Percentiles rank a stretch among this genome's conserved stretches.
phyloP scores from a whole-genome alignment of 2,329 filamentous ascomycete genomes.

The Hypocrella siamensis region DNA sequence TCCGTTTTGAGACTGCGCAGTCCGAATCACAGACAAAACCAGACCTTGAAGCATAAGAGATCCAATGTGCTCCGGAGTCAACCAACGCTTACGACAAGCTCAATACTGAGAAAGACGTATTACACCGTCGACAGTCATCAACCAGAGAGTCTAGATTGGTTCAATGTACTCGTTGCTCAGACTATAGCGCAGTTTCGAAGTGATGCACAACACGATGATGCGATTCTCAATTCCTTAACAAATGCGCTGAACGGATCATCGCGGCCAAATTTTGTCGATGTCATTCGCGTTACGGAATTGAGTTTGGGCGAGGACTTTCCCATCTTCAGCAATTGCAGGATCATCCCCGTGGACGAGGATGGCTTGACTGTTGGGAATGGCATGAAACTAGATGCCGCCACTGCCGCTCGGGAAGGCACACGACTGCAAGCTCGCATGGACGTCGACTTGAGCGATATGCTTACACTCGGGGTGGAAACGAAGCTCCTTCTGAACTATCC shows the following conservation, averaged over 20 bases:
- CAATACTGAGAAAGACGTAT: slow-evolving; percentile 91
- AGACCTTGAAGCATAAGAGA: slow-evolving; percentile 44
- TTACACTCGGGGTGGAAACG: slow-evolving; percentile 88
- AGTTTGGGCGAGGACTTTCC: slow-evolving; percentile 93
- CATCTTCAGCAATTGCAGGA: slow-evolving; percentile 94
- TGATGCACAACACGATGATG: slow-evolving; percentile 82
- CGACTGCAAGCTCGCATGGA: slow-evolving; percentile 90
- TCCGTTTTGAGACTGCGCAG: slow-evolving; percentile 50
- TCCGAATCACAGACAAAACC: slow-evolving; percentile 21
- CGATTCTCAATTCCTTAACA: slow-evolving; percentile 72
- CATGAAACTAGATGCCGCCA: slow-evolving; percentile 34
- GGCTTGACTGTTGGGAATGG: slow-evolving; percentile 40
- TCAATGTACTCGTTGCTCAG: slow-evolving; percentile 93
- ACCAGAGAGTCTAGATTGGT: slow-evolving; percentile 94
- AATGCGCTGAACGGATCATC: slow-evolving; percentile 74
- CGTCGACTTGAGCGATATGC: slow-evolving; percentile 89
- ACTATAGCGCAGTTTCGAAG: slow-evolving; percentile 90
- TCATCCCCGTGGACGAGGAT: slow-evolving; percentile 81
- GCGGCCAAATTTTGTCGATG: slow-evolving; percentile 81
- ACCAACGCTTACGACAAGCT: slow-evolving; percentile 72
- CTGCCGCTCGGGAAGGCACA: slow-evolving; percentile 45
- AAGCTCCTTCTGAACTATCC: slow-evolving; percentile 91
- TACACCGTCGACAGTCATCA: slow-evolving; percentile 94
- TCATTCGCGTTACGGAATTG: slow-evolving; percentile 86
- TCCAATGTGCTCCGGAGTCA: slow-evolving; percentile 59